Base-by-base conservation (phyloP, 2,329 filamentous ascomycete genomes). In the Bipolaris victoriae region DNA sequence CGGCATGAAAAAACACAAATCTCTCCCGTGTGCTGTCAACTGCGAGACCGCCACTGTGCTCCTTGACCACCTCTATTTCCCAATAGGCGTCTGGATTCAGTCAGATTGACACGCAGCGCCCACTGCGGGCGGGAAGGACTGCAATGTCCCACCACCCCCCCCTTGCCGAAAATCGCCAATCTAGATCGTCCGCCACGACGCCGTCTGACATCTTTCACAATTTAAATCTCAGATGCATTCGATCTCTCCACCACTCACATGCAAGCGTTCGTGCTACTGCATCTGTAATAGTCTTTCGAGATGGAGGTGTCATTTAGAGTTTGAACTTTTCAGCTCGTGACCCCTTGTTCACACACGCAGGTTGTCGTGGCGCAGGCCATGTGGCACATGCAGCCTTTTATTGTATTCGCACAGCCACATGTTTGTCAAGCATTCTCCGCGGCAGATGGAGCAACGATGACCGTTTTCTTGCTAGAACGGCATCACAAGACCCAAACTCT, bases 131-230 rank as follows among this genome's bases (percentile, higher is more conserved):
- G 55, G 29, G 22, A 51, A 45, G 54, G 45, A 52, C 44, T 51
- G 53, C 43, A 48, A 53, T 58, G 45, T 20, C 39, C 24, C 26
- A 54, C 49, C 40, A 54, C 49, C 40, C 13, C 47, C 26, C 53
- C 51, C 49, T 31, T 53, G 54, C 44, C 9, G 35, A 22, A 41
- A 57, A 41, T 35, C 43, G 44, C 33, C 59, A 41, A 59, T 64
- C 63, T 64, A 62, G 61, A 62, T 55, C 44, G 43, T 46, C 62
- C 55, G 57, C 60, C 60, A 59, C 33, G 46, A 41, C 53, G 37
- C 59, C 47, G 43, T 58, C 57, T 44, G 29, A 55, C 55, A 39
- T 37, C n/a, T 20, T 55, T 29, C 50, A 20, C 55, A 20, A 49
- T 53, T 18, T 39, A 40, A 52, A 48, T 44, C 45, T 20, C 58